Evolutionary conservation across 2,329 filamentous ascomycete genomes (phyloP), one percentile per base, ranked within the genome.

Genomic region (Simplicillium aogashimaense): DNA sequence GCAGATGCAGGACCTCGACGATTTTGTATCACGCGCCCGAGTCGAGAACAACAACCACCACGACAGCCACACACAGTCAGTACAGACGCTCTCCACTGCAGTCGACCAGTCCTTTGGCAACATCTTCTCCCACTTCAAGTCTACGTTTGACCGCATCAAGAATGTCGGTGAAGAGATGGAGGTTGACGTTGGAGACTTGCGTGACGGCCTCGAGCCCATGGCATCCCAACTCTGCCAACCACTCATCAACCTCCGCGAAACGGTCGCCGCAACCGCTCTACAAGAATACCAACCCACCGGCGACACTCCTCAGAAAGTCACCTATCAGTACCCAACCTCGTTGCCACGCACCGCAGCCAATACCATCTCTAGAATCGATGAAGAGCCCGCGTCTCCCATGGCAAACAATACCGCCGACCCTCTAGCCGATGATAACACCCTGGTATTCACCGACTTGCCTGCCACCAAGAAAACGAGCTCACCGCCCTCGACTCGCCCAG

Each of bases 1-100:
- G n/a, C 87, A 97, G 60, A 89, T 98, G 76, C 77, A 81, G 42
- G 85, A 86, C 1, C 73, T 98, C 7, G 90, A 97, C 53, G 86
- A 90, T 48, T 95, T 95, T 51, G 87, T 97, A 31, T 74, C 81
- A 28, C 80, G 85, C 28, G 88, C 94, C 37, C 78, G 82, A 44
- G 76, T 76, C 2, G 83, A 94, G 53, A 97, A 95, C 57, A 77
- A 82, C 25, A 69, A 70, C 14, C 87, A 94, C 54, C 82, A 92
- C 56, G 70, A 78, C 18, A 72, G 74, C 18, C 85, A 94, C 47
- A 61, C 71, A 2, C 58, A 69, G n/a, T 83, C 80, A 1, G 65
- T 95, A n/a, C 63, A 73, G 29, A 63, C 63, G 9, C 69, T 95
- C 28, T 76, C 82, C 0, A 66, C 61, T 14, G 81, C 78, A 1